Base-by-base conservation (phyloP, 192 early-diverging fungal genomes). In the Spizellomyces sp. region DNA sequence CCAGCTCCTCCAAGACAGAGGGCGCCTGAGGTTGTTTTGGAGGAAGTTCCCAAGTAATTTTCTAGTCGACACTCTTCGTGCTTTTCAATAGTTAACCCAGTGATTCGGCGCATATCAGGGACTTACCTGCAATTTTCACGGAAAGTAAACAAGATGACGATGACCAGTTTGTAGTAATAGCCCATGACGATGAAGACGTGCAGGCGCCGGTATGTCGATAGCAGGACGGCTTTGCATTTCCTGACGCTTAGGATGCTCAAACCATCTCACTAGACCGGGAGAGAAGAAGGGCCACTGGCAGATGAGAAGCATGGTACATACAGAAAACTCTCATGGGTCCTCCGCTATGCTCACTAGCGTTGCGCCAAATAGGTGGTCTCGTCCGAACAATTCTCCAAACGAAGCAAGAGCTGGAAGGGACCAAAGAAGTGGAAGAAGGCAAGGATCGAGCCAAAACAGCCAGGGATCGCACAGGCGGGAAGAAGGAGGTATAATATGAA, bases 331-430 rank as follows among this genome's bases (percentile, higher is more conserved):
- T 54, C 15, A 2, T 54, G 3, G 59, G 15, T 12, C 27, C 15
- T 61, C 12, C 27, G 0, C 17, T 15, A 61, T 12, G 9, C 63
- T 45, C 63, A 10, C 36, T 46, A 43, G 48, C 9, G 43, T 47
- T n/a, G n/a, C 48, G 9, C 50, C 42, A 48, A 52, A 12, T 19
- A 83, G 83, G 84, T 52, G 84, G 84, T 46, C 73, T 86, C 10
- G 83, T 86, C 19, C 63, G 75, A 47, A 84, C 84, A 48, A 85
- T 86, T 22, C 67, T 86, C 27, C 74, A 86, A 27, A 77, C 76
- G 8, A 86, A 84, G 52, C 70, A 77, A 19, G 84, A 86, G 52
- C 60, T 75, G 12, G 79, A 79, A 45, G 66, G 68, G 7, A 55
- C 22, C 9, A 62, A 64, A 22, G 80, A 69, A 8, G 58, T 46